These are phyloP conservation scores for Oryza longistaminata DNA, from an alignment of 176 grass and related monocot species.

Conservation along the genomic window DNA sequence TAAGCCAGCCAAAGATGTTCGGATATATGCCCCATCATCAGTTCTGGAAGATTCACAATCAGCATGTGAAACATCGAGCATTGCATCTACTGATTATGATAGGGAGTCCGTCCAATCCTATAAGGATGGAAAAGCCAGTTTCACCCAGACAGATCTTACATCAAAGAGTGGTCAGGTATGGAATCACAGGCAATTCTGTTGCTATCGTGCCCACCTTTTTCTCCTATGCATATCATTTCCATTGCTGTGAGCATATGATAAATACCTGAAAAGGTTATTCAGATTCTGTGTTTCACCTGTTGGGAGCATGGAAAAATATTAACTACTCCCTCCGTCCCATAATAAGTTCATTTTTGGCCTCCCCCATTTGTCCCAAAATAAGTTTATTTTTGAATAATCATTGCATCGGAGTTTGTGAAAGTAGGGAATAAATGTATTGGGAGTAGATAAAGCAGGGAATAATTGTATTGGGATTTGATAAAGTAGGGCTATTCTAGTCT, in stretches of 20 bases:
- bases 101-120: conserved; percentile 45
- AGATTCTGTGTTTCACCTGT: neutral
- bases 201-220: conserved; percentile 23
- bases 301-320: conserved; percentile 1
- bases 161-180: conserved; percentile 51
- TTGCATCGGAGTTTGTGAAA: too few species aligned
- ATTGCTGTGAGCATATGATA: conserved; percentile 16
- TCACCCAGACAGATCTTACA: neutral
- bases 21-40: conserved; percentile 17
- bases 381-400: too few species aligned
- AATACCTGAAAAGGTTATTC: conserved; percentile 6
- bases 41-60: conserved; percentile 41
- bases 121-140: conserved; percentile 48
- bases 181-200: conserved; percentile 27
- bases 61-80: conserved; percentile 53
- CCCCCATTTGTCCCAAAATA: too few species aligned
- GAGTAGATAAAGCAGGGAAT: too few species aligned
- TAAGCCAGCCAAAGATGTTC: conserved; percentile 50
- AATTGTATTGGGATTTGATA: too few species aligned
- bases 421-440: too few species aligned
- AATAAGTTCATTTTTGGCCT: too few species aligned
- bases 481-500: too few species aligned
- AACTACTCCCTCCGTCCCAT: too few species aligned
- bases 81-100: conserved; percentile 55
- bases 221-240: conserved; percentile 24